Percentiles rank a stretch among this genome's conserved stretches.
Evolutionary conservation across 1,139 yeast species (phyloP).

Genomic region (Kurtzmaniella quercitrusa): DNA sequence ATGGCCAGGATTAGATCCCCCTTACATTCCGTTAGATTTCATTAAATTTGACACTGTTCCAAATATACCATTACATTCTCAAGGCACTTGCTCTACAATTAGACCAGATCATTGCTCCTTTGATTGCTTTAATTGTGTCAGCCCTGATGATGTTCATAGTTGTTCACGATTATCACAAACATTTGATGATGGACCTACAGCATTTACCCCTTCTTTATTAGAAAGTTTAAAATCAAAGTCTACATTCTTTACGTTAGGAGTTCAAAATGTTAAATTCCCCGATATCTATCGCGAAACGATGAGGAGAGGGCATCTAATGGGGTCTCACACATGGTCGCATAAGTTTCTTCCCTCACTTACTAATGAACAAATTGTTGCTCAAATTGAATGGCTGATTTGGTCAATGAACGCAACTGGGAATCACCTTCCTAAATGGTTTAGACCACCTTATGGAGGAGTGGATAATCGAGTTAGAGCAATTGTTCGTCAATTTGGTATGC

Average conservation of each 20-base stretch:
- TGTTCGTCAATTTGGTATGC: conserved; percentile 80
- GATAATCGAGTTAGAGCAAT: conserved; percentile 83
- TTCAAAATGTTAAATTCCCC: conserved; percentile 73
- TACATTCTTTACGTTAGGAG: conserved; percentile 84
- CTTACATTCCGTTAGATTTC: conserved; percentile 76
- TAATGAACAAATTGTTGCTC: conserved; percentile 82
- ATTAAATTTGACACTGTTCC: conserved; percentile 50
- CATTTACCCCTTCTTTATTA: conserved; percentile 58
- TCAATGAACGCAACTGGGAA: conserved; percentile 94
- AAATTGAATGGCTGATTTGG: conserved; percentile 94
- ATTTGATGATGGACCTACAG: conserved; percentile 93
- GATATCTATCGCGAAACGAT: conserved; percentile 60
- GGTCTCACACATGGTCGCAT: conserved; percentile 93
- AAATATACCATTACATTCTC: conserved; percentile 43
- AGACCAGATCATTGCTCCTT: conserved; percentile 60
- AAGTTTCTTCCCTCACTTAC: conserved; percentile 71
- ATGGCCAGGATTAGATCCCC: conserved; percentile 89
- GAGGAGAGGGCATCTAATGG: conserved; percentile 70
- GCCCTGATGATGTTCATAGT: conserved; percentile 71
- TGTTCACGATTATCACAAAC: conserved; percentile 79
- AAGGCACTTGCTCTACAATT: conserved; percentile 55
- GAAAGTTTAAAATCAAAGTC: conserved; percentile 48
- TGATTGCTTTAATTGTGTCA: conserved; percentile 78
- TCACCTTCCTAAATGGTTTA: conserved; percentile 87
- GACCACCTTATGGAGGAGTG: conserved; percentile 95